Conservation (phyloP, 2,329 filamentous ascomycete genomes). For the Plectosphaerella sp. region DNA sequence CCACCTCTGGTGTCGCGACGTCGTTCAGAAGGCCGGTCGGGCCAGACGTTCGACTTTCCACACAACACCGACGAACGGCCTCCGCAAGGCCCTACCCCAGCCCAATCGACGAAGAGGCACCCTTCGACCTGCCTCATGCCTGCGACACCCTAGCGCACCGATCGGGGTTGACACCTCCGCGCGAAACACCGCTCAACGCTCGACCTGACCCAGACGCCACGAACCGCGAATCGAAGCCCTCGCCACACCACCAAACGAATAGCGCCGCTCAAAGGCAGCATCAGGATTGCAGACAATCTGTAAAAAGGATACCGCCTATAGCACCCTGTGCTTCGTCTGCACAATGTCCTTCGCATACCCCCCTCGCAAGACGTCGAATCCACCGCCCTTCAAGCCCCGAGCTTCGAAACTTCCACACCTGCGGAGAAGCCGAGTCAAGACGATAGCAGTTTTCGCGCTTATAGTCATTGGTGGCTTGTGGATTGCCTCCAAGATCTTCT, state of each 20-base stretch:
- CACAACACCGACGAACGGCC: too few species aligned
- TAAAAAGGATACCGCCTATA: neutral
- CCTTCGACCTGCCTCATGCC: too few species aligned
- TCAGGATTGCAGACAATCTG: neutral
- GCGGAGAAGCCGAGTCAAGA: conserved; percentile 60
- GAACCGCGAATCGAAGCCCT: too few species aligned
- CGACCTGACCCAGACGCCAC: too few species aligned
- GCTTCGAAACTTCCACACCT: conserved; percentile 50
- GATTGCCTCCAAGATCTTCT: conserved; percentile 39
- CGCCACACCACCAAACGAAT: too few species aligned
- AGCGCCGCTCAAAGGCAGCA: neutral
- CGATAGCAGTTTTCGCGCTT: conserved; percentile 50
- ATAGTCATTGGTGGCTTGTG: conserved; percentile 56
- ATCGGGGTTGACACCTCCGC: too few species aligned
- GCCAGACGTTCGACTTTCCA: too few species aligned
- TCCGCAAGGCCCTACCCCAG: too few species aligned
- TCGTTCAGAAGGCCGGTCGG: conserved; percentile 5
- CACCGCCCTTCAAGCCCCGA: conserved; percentile 64
- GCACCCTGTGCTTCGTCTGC: neutral
- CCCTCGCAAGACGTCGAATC: conserved; percentile 75
- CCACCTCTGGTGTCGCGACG: conserved; percentile 18
- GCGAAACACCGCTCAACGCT: too few species aligned
- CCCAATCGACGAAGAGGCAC: too few species aligned
- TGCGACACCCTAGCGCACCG: too few species aligned
- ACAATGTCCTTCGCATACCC: conserved; percentile 89